Evolutionary conservation across 306 rosid genomes (phyloP).

Genomic region (Neltuma alba): DNA sequence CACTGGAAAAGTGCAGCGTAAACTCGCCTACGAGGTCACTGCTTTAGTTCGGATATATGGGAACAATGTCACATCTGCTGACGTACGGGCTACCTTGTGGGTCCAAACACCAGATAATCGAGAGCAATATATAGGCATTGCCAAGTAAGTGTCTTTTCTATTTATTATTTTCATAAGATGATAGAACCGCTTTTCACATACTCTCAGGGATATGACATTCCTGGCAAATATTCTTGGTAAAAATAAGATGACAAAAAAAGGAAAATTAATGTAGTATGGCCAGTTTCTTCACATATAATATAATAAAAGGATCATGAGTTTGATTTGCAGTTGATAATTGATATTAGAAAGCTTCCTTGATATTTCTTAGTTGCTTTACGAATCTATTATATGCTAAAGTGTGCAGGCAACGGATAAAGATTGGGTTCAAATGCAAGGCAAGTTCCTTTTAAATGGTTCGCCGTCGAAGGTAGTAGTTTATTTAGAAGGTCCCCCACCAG

Average conservation of each 20-base stretch:
- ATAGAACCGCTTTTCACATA: not conserved
- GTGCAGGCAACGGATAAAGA: conserved; percentile 93
- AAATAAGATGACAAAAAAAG: not conserved
- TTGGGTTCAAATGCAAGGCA: conserved; percentile 86
- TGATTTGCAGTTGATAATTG: not conserved
- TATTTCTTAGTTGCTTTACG: conserved; percentile 38
- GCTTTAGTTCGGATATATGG: conserved; percentile 81
- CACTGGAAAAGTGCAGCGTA: conserved; percentile 85
- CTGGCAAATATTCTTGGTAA: conserved; percentile 3
- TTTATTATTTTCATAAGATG: conserved; percentile 3
- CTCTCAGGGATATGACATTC: conserved; percentile 12
- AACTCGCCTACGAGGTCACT: conserved; percentile 77
- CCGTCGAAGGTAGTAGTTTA: conserved; percentile 76
- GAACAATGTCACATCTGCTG: conserved; percentile 70
- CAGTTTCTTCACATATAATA: not conserved
- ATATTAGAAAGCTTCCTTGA: conserved; percentile 6
- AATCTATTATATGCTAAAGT: conserved; percentile 51
- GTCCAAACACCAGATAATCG: conserved; percentile 74
- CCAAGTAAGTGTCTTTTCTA: conserved; percentile 60
- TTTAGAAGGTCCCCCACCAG: conserved; percentile 91
- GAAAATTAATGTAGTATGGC: conserved; percentile 19
- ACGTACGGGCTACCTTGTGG: conserved; percentile 77
- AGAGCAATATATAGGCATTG: conserved; percentile 86
- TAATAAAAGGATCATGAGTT: not conserved
- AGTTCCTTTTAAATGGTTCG: conserved; percentile 86